Evolutionary conservation across 768 basidiomycete species (phyloP), one percentile per base, ranked within the genome.

Genomic region (Rhodotorula taiwanensis): DNA sequence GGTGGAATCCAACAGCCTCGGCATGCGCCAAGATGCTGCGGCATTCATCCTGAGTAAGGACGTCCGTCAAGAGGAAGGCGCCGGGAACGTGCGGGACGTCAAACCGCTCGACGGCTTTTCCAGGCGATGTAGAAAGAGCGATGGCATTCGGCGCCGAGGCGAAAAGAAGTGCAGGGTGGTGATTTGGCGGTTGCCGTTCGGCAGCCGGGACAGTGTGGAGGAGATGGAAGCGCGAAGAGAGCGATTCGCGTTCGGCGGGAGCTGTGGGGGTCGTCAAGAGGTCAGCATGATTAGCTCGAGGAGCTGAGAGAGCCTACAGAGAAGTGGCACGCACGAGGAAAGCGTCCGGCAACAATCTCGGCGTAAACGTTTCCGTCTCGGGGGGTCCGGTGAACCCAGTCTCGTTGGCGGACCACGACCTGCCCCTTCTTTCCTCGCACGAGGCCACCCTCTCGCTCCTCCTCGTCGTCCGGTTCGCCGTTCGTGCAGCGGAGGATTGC

Each of bases 181-280:
- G 77, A 70, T 83, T 83, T 27, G 81, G 81, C 0, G 82, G 82
- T 16, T 80, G 78, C 25, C 82, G 79, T 2, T 78, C 77, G n/a
- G 77, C 75, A 0, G 80, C 82, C 9, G 78, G 78, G 1, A 78
- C 79, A 27, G 75, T 77, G 45, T 78, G 67, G 6, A 69, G 47
- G 13, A 67, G 58, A 8, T 36, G 13, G 67, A 68, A 64, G 20
- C 50, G 21, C 4, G 62, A 28, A 4, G 58, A 34, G 31, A 68
- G 51, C 3, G n/a, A 20, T 20, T 25, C 55, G 39, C 58, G 58
- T 30, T 56, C 61, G 2, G 47, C 48, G 0, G 55, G 43, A 4
- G 60, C 47, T 55, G 50, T n/a, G 10, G 30, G 16, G 14, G 25
- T 9, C 7, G 11, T 23, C 5, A 6, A 3, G 45, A 23, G 41